Conservation (phyloP, 2,329 filamentous ascomycete species). For the Cercospora citrullina region DNA sequence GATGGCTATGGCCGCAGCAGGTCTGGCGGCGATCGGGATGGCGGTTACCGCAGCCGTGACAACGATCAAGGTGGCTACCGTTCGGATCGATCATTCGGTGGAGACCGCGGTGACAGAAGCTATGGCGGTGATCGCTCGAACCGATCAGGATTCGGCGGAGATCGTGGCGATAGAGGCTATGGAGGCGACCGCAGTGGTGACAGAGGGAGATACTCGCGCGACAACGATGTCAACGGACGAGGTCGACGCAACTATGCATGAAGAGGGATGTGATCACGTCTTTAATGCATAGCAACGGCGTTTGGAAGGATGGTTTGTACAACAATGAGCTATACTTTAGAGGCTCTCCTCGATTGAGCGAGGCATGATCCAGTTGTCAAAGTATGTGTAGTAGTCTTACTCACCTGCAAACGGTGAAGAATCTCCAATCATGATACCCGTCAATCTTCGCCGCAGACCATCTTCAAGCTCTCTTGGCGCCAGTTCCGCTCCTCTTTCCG, state of each 20-base stretch:
- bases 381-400: conserved; percentile 17
- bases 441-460: background rate
- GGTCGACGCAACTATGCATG: background rate
- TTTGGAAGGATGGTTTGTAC: conserved; percentile 2
- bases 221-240: background rate
- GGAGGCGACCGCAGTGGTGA: conserved; percentile 11
- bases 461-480: background rate
- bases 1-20: conserved; percentile 8
- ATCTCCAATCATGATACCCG: conserved; percentile 21
- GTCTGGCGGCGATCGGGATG: conserved; percentile 13
- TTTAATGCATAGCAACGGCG: conserved; percentile 20
- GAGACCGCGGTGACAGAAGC: background rate
- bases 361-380: conserved; percentile 23
- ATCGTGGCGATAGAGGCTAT: conserved; percentile 6
- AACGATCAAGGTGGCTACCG: background rate
- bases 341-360: background rate
- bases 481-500: background rate
- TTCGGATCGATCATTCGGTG: background rate
- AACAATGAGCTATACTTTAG: background rate
- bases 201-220: background rate
- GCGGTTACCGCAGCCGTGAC: conserved; percentile 12
- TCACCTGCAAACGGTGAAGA: conserved; percentile 14
- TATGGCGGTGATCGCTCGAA: background rate
- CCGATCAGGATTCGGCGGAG: background rate
- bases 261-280: background rate